Conservation (phyloP, 768 basidiomycete genomes). For the Xerocomellus intermedius region DNA sequence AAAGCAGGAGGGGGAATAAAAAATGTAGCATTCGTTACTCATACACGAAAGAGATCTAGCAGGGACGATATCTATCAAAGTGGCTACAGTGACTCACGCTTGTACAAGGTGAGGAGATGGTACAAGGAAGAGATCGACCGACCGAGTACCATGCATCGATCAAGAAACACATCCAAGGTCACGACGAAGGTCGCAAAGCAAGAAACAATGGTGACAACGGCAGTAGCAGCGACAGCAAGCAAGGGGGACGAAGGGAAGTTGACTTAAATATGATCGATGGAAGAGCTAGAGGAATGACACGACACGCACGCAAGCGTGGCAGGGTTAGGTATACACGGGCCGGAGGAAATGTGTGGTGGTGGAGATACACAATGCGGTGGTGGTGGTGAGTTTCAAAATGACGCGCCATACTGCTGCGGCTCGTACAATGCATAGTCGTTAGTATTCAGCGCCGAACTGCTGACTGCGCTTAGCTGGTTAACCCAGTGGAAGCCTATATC, state of each 20-base stretch:
- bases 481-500: constrained; percentile 37
- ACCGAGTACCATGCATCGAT: not conserved
- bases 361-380: not conserved
- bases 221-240: not conserved
- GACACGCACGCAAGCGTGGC: not conserved
- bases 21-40: not conserved
- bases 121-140: not conserved
- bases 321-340: not conserved
- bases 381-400: constrained; percentile 1
- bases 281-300: not conserved
- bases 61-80: not conserved
- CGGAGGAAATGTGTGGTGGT: not conserved
- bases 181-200: not conserved
- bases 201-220: not conserved
- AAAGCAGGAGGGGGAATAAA: not conserved
- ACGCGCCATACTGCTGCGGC: constrained; percentile 14
- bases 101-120: not conserved
- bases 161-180: not conserved
- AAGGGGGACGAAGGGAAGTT: not conserved
- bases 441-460: constrained; percentile 14
- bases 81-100: not conserved
- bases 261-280: not conserved
- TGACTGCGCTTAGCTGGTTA: constrained; percentile 25
- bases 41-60: not conserved
- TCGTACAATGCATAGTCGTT: constrained; percentile 32